Conservation (phyloP, 2,329 filamentous ascomycete species). For the Setomelanomma holmii region DNA sequence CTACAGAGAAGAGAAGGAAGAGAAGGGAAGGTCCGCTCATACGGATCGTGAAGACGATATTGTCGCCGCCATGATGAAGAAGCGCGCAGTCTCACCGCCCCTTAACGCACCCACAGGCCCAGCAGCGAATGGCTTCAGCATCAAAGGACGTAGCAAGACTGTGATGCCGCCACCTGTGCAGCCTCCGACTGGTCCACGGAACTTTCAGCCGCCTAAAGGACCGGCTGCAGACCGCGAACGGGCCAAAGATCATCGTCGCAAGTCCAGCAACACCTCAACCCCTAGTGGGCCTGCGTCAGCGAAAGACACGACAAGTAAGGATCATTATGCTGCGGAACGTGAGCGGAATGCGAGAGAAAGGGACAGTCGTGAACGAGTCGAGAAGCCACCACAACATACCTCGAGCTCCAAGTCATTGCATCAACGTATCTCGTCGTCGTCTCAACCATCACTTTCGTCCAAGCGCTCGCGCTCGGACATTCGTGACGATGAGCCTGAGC, state of each 20-base stretch:
- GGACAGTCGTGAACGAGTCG: conserved; percentile 35
- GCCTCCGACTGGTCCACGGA: conserved; percentile 47
- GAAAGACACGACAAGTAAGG: conserved; percentile 39
- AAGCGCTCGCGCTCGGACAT: conserved; percentile 41
- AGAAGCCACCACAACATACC: conserved; percentile 15
- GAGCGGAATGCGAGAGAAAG: conserved; percentile 55
- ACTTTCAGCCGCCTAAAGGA: conserved; percentile 45
- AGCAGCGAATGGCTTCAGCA: conserved; percentile 57
- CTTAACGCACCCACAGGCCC: conserved; percentile 46
- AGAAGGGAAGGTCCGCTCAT: not conserved
- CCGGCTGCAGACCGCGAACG: conserved; percentile 45
- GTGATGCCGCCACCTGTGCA: conserved; percentile 40
- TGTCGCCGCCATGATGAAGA: conserved; percentile 37
- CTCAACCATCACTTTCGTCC: conserved; percentile 23
- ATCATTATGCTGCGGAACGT: conserved; percentile 74
- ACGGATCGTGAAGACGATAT: conserved; percentile 28
- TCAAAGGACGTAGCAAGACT: conserved; percentile 40
- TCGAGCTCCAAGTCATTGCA: conserved; percentile 18
- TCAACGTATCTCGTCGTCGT: conserved; percentile 27
- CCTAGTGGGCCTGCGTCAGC: conserved; percentile 21
- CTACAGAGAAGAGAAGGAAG: conserved; percentile 23
- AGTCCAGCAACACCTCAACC: conserved; percentile 21
- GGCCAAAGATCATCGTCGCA: conserved; percentile 23
- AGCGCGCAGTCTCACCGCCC: conserved; percentile 39
- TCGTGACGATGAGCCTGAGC: conserved; percentile 13